phyloP scores from a whole-genome alignment of 1,284 basidiomycete genomes.

The Fereydounia khargensis region DNA sequence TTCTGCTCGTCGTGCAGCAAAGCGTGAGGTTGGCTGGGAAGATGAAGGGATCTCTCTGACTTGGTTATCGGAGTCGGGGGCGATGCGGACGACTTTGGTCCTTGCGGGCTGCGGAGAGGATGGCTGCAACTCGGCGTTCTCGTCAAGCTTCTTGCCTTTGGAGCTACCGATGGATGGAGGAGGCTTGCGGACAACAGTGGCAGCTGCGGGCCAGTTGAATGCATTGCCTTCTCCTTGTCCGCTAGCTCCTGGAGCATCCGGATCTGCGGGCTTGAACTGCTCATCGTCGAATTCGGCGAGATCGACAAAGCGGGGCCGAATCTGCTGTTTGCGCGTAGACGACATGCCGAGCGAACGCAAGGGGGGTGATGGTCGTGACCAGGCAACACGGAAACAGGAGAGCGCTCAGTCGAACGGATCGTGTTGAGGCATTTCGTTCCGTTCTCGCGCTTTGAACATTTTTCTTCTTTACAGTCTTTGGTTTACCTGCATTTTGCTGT shows the following conservation, averaged over 20 bases:
- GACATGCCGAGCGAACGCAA: not conserved
- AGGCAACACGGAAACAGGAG: no score
- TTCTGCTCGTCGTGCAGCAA: not conserved
- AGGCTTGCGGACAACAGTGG: constrained; percentile 27
- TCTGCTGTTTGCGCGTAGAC: constrained; percentile 26
- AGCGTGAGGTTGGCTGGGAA: not conserved
- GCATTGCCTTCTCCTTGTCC: constrained; percentile 21
- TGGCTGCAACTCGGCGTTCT: not conserved
- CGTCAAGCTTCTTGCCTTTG: not conserved
- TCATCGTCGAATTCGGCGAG: constrained; percentile 37
- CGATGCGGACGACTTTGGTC: not conserved
- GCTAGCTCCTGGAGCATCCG: no score
- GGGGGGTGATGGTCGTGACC: not conserved
- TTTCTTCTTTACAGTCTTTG: no score
- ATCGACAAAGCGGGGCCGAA: constrained; percentile 39
- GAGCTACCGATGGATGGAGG: constrained; percentile 19
- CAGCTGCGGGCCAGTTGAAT: constrained; percentile 46
- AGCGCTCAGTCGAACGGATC: no score
- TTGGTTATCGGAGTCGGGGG: not conserved
- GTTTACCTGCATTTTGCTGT: no score
- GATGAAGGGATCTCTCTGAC: not conserved
- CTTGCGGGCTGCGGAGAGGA: not conserved
- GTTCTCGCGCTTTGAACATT: no score
- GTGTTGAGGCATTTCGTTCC: no score
- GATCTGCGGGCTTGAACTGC: constrained; percentile 1